These are phyloP conservation scores for Penicillium chermesinum DNA, from an alignment of 495 filamentous ascomycete genomes.

Conservation along the genomic window DNA sequence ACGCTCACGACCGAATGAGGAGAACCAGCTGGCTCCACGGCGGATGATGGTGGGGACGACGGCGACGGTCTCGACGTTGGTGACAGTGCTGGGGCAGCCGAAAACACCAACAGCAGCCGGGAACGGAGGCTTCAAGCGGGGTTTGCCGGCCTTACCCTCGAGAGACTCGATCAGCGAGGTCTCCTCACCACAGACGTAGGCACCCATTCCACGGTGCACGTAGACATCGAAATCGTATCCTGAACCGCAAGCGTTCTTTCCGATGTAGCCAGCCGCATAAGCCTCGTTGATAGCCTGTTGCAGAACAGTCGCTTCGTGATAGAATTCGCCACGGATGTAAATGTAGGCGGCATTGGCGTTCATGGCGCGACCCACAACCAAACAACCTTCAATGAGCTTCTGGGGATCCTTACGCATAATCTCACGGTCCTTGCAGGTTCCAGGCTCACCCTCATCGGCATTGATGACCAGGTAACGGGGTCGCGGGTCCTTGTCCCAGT, in stretches of 20 bases:
- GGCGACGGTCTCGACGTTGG: constrained; percentile 95
- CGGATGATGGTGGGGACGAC: constrained; percentile 95
- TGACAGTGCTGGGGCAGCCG: constrained; percentile 94
- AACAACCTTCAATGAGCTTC: constrained; percentile 94
- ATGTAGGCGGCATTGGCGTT: constrained; percentile 98
- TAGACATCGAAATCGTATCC: constrained; percentile 98
- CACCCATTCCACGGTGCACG: constrained; percentile 93
- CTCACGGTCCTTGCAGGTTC: constrained; percentile 98
- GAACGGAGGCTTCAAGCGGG: constrained; percentile 96
- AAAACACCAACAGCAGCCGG: constrained; percentile 95
- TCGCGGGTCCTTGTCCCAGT: constrained; percentile 96
- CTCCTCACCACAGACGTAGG: constrained; percentile 97
- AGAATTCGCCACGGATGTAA: constrained; percentile 98
- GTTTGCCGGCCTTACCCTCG: constrained; percentile 97
- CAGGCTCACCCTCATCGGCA: constrained; percentile 96
- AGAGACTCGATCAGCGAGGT: constrained; percentile 96
- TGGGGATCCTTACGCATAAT: constrained; percentile 99
- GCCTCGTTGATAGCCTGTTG: constrained; percentile 96
- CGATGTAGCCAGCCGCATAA: constrained; percentile 86
- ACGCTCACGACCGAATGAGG: constrained; percentile 84
- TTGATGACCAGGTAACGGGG: constrained; percentile 97
- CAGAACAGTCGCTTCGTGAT: constrained; percentile 90
- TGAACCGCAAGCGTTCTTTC: constrained; percentile 93
- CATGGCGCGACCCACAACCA: constrained; percentile 95
- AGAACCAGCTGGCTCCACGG: constrained; percentile 89